phyloP scores from a whole-genome alignment of 768 basidiomycete species.

The Suillus subluteus region DNA sequence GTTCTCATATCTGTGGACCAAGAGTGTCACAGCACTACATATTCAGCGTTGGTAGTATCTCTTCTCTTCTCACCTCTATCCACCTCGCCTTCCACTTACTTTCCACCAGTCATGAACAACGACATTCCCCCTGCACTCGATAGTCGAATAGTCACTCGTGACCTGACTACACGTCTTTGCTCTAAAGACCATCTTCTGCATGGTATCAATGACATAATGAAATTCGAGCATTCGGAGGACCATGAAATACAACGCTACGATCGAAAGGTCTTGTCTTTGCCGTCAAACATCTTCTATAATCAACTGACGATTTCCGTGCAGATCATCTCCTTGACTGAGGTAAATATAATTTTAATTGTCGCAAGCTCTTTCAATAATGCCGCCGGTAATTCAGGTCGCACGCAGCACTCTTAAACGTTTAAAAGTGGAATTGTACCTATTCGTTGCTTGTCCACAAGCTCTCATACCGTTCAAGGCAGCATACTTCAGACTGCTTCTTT shows the following conservation, averaged over 20 bases:
- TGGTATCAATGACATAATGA: slow-evolving; percentile 30
- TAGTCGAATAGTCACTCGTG: slow-evolving; percentile 32
- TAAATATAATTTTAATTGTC: slow-evolving; percentile 30
- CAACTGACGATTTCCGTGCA: slow-evolving; percentile 21
- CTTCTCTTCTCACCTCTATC: slow-evolving; percentile 12
- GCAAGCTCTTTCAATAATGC: background rate
- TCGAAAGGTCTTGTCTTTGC: slow-evolving; percentile 25
- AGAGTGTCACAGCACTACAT: slow-evolving; percentile 29
- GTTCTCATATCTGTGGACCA: background rate
- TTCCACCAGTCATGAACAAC: slow-evolving; percentile 1
- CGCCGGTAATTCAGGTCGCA: slow-evolving; percentile 41
- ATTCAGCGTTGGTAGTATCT: slow-evolving; percentile 20
- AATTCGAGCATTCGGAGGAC: slow-evolving; percentile 21
- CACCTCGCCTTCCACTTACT: slow-evolving; percentile 1
- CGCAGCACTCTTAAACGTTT: slow-evolving; percentile 47
- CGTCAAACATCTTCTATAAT: slow-evolving; percentile 13
- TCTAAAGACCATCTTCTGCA: slow-evolving; percentile 32
- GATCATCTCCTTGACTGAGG: slow-evolving; percentile 57
- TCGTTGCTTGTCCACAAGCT: slow-evolving; percentile 46
- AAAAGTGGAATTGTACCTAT: slow-evolving; percentile 47
- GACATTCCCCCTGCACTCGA: slow-evolving; percentile 21
- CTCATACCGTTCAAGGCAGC: slow-evolving; percentile 46
- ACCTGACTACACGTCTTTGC: slow-evolving; percentile 31
- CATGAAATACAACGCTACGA: slow-evolving; percentile 25
- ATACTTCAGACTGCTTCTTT: slow-evolving; percentile 52